Evolutionary conservation across 495 filamentous ascomycete species (phyloP).

Genomic region (Trypethelium eluteriae): DNA sequence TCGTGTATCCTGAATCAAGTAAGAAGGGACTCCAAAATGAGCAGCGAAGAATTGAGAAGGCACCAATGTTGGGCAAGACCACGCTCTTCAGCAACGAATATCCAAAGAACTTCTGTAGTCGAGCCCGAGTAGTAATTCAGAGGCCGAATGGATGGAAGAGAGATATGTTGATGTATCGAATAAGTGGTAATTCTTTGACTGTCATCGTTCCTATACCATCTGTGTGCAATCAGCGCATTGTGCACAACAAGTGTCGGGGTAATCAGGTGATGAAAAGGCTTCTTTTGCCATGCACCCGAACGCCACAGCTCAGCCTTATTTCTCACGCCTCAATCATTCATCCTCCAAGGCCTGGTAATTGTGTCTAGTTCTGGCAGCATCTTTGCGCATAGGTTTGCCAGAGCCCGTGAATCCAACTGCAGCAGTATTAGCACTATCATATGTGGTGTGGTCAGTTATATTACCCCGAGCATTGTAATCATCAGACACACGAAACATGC

Average conservation of each 20-base stretch:
- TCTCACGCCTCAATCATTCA: slow-evolving; percentile 33
- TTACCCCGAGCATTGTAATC: slow-evolving; percentile 77
- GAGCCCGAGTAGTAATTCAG: not conserved
- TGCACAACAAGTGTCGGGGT: not conserved
- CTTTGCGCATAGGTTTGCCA: slow-evolving; percentile 89
- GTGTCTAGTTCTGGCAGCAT: slow-evolving; percentile 71
- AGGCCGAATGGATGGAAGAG: not conserved
- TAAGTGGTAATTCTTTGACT: not conserved
- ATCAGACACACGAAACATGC: slow-evolving; percentile 92
- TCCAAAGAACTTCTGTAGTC: not conserved
- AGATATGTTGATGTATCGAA: not conserved
- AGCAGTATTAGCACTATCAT: slow-evolving; percentile 35
- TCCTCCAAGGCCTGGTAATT: slow-evolving; percentile 80
- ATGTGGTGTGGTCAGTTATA: slow-evolving; percentile 23
- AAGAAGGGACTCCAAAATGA: not conserved
- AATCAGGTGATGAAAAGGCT: not conserved
- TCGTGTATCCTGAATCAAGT: not conserved
- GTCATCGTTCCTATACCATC: slow-evolving; percentile 7
- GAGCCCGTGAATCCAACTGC: slow-evolving; percentile 93
- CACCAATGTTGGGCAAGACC: not conserved
- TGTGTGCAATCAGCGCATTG: not conserved
- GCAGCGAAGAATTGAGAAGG: not conserved
- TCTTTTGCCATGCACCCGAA: not conserved
- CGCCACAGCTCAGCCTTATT: not conserved
- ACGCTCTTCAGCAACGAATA: not conserved